Evolutionary conservation across 306 rosid species (phyloP).

Genomic region (Pterocarpus macrocarpus): DNA sequence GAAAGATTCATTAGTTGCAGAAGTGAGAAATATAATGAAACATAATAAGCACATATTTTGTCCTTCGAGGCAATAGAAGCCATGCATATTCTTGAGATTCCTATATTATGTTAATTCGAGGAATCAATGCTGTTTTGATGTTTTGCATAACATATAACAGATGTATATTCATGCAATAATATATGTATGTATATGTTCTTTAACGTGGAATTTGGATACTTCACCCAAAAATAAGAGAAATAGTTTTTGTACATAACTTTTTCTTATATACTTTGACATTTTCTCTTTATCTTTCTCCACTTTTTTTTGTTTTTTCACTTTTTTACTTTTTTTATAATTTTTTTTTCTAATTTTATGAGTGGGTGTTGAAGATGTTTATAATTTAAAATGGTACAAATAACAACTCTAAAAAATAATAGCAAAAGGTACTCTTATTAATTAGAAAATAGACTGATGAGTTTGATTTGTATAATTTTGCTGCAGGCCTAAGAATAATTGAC

Average conservation of each 20-base stretch:
- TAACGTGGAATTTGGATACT: not conserved
- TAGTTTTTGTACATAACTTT: no score
- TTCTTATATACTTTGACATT: no score
- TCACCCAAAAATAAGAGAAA: not conserved
- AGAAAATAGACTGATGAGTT: not conserved
- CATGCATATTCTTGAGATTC: not conserved
- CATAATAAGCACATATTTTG: not conserved
- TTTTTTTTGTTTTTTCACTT: no score
- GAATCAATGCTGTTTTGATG: not conserved
- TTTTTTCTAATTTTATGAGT: no score
- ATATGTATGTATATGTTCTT: not conserved
- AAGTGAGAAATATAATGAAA: not conserved
- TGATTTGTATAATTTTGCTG: constrained; percentile 28
- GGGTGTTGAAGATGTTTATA: no score
- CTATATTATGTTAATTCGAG: not conserved
- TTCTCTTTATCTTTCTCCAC: no score
- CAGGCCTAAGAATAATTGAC: constrained; percentile 48
- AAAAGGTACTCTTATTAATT: not conserved
- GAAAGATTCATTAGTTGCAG: not conserved
- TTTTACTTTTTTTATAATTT: no score
- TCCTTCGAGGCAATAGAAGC: not conserved
- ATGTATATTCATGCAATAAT: no score
- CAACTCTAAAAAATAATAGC: not conserved
- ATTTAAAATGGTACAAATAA: no score
- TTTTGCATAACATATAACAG: not conserved